phyloP scores from a whole-genome alignment of 164 flowering plant genomes.

The Litsea cubeba region DNA sequence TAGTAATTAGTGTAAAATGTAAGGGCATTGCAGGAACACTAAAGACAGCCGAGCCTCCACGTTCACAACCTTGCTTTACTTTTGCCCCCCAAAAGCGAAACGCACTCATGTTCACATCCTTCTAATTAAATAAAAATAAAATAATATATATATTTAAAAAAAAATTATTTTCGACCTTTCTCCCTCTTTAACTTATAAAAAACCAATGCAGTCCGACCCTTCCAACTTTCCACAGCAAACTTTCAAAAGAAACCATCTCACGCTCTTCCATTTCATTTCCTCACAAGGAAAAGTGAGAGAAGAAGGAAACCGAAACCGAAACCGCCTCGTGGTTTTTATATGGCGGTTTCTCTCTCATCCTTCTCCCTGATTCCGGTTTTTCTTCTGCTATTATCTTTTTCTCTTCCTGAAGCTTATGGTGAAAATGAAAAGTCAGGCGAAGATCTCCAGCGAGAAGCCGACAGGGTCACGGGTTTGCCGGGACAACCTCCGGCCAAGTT shows the following conservation, averaged over 20 bases:
- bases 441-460: slow-evolving; percentile 20
- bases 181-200: neutral
- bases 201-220: neutral
- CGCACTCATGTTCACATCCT: neutral
- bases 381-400: neutral
- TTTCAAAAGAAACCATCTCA: neutral
- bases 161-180: neutral
- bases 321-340: neutral
- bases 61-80: neutral
- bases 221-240: neutral
- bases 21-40: neutral
- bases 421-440: neutral
- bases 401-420: neutral
- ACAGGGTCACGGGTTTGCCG: slow-evolving; percentile 39
- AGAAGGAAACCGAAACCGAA: too few species aligned
- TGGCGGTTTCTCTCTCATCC: slow-evolving; percentile 9
- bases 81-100: neutral
- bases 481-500: slow-evolving; percentile 52
- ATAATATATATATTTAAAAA: too few species aligned
- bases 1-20: too few species aligned
- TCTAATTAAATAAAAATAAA: neutral
- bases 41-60: neutral
- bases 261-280: neutral
- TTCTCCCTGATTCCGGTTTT: slow-evolving; percentile 10
- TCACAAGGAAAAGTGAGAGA: neutral